Base-by-base conservation (phyloP, 441 rosid genomes). In the Gossypium schwendimanii region DNA sequence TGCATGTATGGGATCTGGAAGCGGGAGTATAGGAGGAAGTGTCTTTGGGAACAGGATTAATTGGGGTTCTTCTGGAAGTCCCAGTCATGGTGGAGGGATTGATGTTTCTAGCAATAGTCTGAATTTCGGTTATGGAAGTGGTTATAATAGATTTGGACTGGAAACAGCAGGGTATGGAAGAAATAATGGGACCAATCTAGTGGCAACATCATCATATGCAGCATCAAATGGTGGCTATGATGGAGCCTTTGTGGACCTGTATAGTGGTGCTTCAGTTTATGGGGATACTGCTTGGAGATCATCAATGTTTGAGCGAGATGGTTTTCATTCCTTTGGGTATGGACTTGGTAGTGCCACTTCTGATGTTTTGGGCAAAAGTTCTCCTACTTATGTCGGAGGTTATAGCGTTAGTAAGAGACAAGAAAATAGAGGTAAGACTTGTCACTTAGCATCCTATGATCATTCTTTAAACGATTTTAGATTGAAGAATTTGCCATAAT, bases 351-450 rank as follows among this genome's bases (percentile, higher is more conserved):
- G 83, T 81, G 89, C 86, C 67, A 77, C 91, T 80, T 70, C 97
- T 31, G 91, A 89, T 79, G 88, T 81, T 81, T 66, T 91, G 70
- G 84, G 86, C 68, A 91, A 85, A 91, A 87, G 80, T 80, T 85
- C 96, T 80, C 84, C 96, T 80, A 89, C 97, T 74, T 89, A 83
- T 81, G 92, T 89, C 82, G 91, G 91, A 71, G 91, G 89, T 78
- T 94, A 88, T 86, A 87, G 86, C 77, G 89, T 88, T 86, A 89
- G 85, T 82, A 92, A 91, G 84, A 89, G 97, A 86, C 93, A 91
- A 78, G 41, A 83, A 31, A 91, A 80, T 90, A 87, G 97, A 92
- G 99, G 99, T 94, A 83, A 79, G 64, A 28, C 47, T 60, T 70
- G 31, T 78, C 20, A 23, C 78, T 54, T 47, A 10, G 33, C 45